Base-by-base conservation (phyloP, 2,329 filamentous ascomycete species). In the Leptodontidium sp. region DNA sequence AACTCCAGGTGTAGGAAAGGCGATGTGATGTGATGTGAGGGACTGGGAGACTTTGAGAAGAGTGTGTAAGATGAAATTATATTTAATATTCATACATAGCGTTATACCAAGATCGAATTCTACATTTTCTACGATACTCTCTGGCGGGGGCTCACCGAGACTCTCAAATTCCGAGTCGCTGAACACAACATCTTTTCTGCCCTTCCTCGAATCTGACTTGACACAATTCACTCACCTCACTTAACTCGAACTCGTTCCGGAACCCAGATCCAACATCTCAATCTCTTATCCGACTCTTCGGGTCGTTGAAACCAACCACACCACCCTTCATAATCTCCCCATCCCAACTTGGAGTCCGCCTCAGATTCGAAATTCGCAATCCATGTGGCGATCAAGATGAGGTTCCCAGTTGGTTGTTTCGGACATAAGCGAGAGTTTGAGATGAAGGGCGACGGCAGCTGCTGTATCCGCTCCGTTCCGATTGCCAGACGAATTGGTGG, bases 21-120 rank as follows among this genome's bases (percentile, higher is more conserved):
- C 40, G 43, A 49, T 62, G 24, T 62, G 17, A 49, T 17, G 21
- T 45, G 35, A 17, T 55, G 29, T 35, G 4, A 8, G 38, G 12
- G 40, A 12, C 1, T 14, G 17, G 21, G 15, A 14, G 3, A n/a
- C 7, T 15, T 32, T 12, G 32, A 58, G 53, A 11, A 40, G 26
- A 47, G 50, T 29, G 5, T 1, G 4, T 12, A 24, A 62, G 59
- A 32, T 62, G 59, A 62, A 26, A 62, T 49, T 50, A 49, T 62
- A 50, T 12, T 35, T 50, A 62, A 62, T 61, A 49, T 50, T n/a
- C 21, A 24, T 29, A 45, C 15, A 15, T 45, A 59, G 57, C 57
- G 12, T 43, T 43, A 59, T 59, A 59, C 57, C 57, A 59, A 45
- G 35, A 45, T 17, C 21, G n/a, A 45, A 43, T 43, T 59, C 14